These are phyloP conservation scores for Haplosporangium gracile DNA, from an alignment of 192 early-diverging fungal species.

Conservation along the genomic window DNA sequence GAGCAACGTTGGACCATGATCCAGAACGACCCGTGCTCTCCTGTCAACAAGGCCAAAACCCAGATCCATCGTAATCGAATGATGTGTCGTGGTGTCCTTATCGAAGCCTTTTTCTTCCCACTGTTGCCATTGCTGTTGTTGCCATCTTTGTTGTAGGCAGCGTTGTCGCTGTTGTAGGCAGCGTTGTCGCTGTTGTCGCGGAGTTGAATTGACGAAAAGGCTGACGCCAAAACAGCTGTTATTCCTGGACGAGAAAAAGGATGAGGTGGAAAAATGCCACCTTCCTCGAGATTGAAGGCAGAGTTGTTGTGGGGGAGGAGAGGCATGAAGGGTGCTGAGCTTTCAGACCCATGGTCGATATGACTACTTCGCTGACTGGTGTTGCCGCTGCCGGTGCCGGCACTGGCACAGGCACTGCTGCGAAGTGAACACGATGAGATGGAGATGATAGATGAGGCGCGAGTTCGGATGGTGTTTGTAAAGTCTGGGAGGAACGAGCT, in stretches of 20 bases:
- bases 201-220: too few relatives aligned
- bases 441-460: slow-evolving; percentile 15
- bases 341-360: slow-evolving; percentile 3
- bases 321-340: not conserved
- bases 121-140: not conserved
- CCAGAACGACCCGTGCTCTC: slow-evolving; percentile 28
- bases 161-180: not conserved
- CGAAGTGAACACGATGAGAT: not conserved
- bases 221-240: too few relatives aligned
- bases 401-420: not conserved
- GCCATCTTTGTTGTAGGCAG: too few relatives aligned
- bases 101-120: not conserved
- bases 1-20: slow-evolving; percentile 23
- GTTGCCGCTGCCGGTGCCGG: not conserved
- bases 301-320: not conserved
- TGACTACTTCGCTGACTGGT: slow-evolving; percentile 12
- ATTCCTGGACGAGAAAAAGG: not conserved
- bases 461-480: slow-evolving; percentile 17
- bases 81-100: not conserved
- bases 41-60: slow-evolving; percentile 9
- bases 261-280: not conserved
- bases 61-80: slow-evolving; percentile 18
- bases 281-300: not conserved
- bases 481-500: slow-evolving; percentile 5
- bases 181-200: not conserved